Evolutionary conservation across 805 yeast species (phyloP).

Genomic region (Candida chauliodis): DNA sequence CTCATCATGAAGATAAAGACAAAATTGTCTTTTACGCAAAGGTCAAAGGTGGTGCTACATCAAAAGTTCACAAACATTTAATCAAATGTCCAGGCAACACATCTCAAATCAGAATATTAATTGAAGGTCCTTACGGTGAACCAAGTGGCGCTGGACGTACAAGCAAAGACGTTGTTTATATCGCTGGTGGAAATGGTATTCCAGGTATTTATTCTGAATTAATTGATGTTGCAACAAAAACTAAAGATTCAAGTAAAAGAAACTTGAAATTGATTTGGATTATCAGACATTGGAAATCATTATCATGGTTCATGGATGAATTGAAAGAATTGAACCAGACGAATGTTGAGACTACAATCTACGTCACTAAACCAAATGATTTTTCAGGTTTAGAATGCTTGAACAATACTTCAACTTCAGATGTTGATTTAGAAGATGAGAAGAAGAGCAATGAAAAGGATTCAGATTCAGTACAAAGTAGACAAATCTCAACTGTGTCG

Average conservation of each 20-base stretch:
- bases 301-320: constrained; percentile 50
- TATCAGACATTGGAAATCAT: constrained; percentile 50
- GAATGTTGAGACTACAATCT: constrained; percentile 28
- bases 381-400: constrained; percentile 8
- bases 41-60: constrained; percentile 36
- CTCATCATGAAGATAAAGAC: constrained; percentile 20
- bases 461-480: constrained; percentile 5
- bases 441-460: constrained; percentile 7
- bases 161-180: constrained; percentile 43
- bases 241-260: constrained; percentile 39
- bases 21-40: constrained; percentile 30
- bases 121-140: constrained; percentile 76
- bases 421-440: constrained; percentile 5
- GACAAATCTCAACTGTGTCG: constrained; percentile 11
- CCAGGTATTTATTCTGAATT: constrained; percentile 52
- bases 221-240: constrained; percentile 17
- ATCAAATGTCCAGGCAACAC: constrained; percentile 24
- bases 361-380: constrained; percentile 26
- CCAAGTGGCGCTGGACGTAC: constrained; percentile 24
- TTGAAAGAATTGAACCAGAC: constrained; percentile 22
- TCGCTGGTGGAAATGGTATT: constrained; percentile 77
- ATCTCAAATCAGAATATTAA: constrained; percentile 25
- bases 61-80: constrained; percentile 25
- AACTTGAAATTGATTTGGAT: constrained; percentile 58
- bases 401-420: neutral